Evolutionary conservation across 805 yeast species (phyloP).

Genomic region (Starmerella ratchasimensis): DNA sequence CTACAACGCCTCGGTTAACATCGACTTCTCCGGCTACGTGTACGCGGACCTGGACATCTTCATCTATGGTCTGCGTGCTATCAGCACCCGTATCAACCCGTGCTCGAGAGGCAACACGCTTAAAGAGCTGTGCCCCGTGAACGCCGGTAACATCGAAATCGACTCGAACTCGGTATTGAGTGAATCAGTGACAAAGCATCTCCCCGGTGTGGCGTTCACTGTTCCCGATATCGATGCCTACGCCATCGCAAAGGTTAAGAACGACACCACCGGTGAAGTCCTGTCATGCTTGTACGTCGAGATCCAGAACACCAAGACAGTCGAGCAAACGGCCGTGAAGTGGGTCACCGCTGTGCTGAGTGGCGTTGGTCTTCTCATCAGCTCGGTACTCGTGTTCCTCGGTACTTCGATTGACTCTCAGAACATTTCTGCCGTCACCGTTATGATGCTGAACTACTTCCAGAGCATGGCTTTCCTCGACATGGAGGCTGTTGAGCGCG

Average conservation of each 20-base stretch:
- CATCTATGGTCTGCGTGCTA: slow-evolving; percentile 73
- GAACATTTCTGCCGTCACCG: slow-evolving; percentile 74
- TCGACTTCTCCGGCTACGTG: slow-evolving; percentile 54
- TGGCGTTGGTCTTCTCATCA: slow-evolving; percentile 69
- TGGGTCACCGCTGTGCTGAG: slow-evolving; percentile 92
- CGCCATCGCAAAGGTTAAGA: slow-evolving; percentile 39
- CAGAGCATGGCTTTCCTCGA: slow-evolving; percentile 74
- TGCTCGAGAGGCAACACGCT: slow-evolving; percentile 41
- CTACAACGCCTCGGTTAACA: slow-evolving; percentile 55
- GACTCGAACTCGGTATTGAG: slow-evolving; percentile 50
- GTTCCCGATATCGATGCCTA: slow-evolving; percentile 82
- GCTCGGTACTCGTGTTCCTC: slow-evolving; percentile 70
- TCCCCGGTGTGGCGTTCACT: slow-evolving; percentile 75
- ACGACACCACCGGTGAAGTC: slow-evolving; percentile 28
- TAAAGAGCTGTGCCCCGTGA: slow-evolving; percentile 83
- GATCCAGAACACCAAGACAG: slow-evolving; percentile 66
- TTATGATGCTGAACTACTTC: slow-evolving; percentile 72
- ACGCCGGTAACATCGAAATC: slow-evolving; percentile 67
- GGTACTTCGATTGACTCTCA: slow-evolving; percentile 86
- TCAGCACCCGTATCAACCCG: slow-evolving; percentile 43
- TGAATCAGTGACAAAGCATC: slow-evolving; percentile 34
- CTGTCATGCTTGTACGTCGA: slow-evolving; percentile 66
- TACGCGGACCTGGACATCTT: slow-evolving; percentile 58
- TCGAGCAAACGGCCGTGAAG: slow-evolving; percentile 64
- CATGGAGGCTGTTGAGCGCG: slow-evolving; percentile 72